Conservation (phyloP, 805 yeast species). For the Naumovozyma baii region DNA sequence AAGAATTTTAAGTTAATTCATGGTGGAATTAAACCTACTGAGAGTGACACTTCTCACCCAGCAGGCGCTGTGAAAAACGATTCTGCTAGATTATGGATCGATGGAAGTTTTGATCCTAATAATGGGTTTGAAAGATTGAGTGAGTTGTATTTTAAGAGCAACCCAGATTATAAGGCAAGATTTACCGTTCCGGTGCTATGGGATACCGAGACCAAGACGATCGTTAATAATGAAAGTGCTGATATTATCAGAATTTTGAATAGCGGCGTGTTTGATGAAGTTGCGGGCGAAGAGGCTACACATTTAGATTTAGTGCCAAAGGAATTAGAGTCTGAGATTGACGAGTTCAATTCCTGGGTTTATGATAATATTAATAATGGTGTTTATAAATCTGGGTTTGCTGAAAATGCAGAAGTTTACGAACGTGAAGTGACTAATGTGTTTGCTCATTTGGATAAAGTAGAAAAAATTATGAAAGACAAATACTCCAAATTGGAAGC, state of each 20-base stretch:
- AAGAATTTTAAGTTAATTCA: constrained; percentile 7
- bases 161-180: constrained; percentile 70
- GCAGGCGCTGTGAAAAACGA: constrained; percentile 14
- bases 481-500: constrained; percentile 38
- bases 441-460: constrained; percentile 60
- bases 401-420: constrained; percentile 73
- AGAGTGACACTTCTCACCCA: constrained; percentile 6
- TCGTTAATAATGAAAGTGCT: constrained; percentile 85
- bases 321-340: constrained; percentile 46
- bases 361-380: constrained; percentile 87
- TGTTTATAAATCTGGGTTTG: constrained; percentile 88
- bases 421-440: constrained; percentile 57
- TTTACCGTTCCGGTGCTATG: constrained; percentile 90
- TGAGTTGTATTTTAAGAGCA: constrained; percentile 65
- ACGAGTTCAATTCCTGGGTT: constrained; percentile 70
- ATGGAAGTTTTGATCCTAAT: constrained; percentile 47
- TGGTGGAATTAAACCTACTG: constrained; percentile 15
- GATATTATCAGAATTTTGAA: constrained; percentile 82
- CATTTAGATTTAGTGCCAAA: constrained; percentile 55
- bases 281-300: constrained; percentile 1
- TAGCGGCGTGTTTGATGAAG: constrained; percentile 55
- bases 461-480: constrained; percentile 50
- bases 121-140: constrained; percentile 52
- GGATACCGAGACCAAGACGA: constrained; percentile 74
- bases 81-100: constrained; percentile 17